A percentile compares a stretch with the other conserved stretches of the same genome.
phyloP scores from a whole-genome alignment of 2,329 filamentous ascomycete genomes.

The Pseudohalonectria lignicola region DNA sequence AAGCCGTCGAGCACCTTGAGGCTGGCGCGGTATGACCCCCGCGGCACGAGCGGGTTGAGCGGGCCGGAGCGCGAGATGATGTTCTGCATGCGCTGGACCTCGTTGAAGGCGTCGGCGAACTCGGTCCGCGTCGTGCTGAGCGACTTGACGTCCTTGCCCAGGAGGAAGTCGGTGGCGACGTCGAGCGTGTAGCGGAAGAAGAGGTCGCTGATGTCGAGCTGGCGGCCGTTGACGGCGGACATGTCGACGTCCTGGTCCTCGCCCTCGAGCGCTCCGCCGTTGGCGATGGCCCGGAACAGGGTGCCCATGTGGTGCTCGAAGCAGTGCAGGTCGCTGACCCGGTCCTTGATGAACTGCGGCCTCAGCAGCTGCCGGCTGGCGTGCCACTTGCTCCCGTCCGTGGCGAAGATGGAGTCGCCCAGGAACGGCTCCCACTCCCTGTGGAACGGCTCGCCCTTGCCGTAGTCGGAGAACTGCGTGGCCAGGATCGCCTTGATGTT shows the following conservation, averaged over 20 bases:
- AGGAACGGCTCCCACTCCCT: conserved; percentile 65
- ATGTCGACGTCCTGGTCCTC: conserved; percentile 53
- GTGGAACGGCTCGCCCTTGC: conserved; percentile 70
- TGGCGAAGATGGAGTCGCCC: conserved; percentile 68
- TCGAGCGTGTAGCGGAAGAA: conserved; percentile 83
- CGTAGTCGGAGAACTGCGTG: conserved; percentile 75
- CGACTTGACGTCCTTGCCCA: conserved; percentile 63
- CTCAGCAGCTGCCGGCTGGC: conserved; percentile 69
- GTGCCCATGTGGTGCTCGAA: conserved; percentile 71
- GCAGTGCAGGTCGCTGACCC: conserved; percentile 68
- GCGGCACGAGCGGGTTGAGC: conserved; percentile 51
- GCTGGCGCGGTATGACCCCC: conserved; percentile 48
- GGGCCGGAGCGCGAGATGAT: conserved; percentile 55
- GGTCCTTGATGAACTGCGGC: conserved; percentile 78
- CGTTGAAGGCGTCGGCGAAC: conserved; percentile 74
- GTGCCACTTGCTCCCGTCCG: conserved; percentile 72
- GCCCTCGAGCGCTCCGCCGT: conserved; percentile 44
- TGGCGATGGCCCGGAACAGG: conserved; percentile 57
- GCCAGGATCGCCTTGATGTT: conserved; percentile 90
- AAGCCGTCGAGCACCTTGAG: conserved; percentile 65
- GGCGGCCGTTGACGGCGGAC: conserved; percentile 47
- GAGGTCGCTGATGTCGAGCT: conserved; percentile 62
- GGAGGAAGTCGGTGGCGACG: conserved; percentile 74
- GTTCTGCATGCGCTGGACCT: conserved; percentile 66
- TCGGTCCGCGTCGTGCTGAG: conserved; percentile 47